These are phyloP conservation scores for Colletotrichum gloeosporioides DNA, from an alignment of 2,329 filamentous ascomycete genomes.

Conservation along the genomic window DNA sequence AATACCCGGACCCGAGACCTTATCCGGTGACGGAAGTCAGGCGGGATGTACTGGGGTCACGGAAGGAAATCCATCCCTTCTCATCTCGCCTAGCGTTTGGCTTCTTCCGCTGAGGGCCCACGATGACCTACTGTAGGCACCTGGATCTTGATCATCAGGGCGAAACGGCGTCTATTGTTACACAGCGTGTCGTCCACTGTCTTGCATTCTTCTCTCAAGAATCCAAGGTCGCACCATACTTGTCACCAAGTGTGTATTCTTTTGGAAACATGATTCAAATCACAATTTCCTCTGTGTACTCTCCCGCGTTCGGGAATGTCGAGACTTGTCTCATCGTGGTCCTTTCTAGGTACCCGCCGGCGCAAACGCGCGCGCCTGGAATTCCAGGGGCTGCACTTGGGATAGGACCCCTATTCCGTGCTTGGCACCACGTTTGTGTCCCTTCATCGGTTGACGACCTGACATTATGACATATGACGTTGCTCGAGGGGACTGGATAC, in stretches of 20 bases:
- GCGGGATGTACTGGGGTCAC: not conserved
- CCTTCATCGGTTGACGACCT: not conserved
- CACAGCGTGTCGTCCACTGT: not conserved
- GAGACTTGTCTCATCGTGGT: conserved; percentile 5
- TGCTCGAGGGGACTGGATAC: not conserved
- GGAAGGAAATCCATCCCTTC: not conserved
- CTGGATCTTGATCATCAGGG: not conserved
- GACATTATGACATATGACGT: not conserved
- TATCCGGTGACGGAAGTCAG: not conserved
- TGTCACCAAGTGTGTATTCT: not conserved
- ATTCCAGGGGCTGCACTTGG: not conserved
- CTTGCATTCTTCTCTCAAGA: not conserved
- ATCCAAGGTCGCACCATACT: not conserved
- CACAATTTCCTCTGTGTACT: conserved; percentile 7
- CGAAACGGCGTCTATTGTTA: not conserved
- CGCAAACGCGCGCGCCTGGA: not conserved
- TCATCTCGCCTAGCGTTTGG: not conserved
- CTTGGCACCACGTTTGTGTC: not conserved
- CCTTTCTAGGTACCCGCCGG: not conserved
- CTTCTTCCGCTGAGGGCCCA: not conserved
- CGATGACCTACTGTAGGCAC: not conserved
- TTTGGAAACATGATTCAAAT: not conserved
- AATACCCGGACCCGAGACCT: not conserved
- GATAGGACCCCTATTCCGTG: not conserved
- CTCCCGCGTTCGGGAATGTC: conserved; percentile 10